A percentile compares a stretch with the other conserved stretches of the same genome.
Evolutionary conservation across 2,329 filamentous ascomycete species (phyloP).

Genomic region (Pseudogymnoascus sp.): DNA sequence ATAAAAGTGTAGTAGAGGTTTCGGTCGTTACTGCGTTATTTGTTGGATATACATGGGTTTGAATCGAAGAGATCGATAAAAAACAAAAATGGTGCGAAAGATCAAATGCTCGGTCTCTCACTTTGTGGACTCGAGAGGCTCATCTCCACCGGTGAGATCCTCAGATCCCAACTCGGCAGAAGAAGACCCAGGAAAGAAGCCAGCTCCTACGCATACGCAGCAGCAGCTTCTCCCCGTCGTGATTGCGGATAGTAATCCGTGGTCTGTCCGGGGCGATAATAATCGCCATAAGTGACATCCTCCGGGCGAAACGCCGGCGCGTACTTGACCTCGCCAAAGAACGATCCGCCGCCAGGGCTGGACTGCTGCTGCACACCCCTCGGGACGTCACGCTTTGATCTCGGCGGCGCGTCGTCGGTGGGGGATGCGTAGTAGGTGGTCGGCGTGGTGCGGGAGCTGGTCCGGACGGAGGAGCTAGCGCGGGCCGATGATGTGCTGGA

Average conservation of each 20-base stretch:
- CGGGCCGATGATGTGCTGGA: background rate
- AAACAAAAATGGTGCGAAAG: background rate
- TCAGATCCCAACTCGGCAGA: background rate
- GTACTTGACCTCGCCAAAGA: constrained; percentile 11
- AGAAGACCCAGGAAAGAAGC: background rate
- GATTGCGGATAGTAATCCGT: background rate
- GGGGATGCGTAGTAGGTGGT: background rate
- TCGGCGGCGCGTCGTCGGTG: background rate
- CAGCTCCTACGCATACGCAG: background rate
- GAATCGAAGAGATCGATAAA: constrained; percentile 4
- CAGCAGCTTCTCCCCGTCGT: background rate
- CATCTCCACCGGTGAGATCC: background rate
- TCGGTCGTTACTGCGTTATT: constrained; percentile 4
- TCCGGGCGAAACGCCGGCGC: background rate
- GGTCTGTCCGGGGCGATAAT: background rate
- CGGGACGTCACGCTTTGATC: background rate
- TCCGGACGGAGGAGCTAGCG: background rate
- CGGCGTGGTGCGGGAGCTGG: background rate
- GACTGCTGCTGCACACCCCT: background rate
- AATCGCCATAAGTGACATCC: constrained; percentile 4
- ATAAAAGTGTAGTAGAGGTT: background rate
- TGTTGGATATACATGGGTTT: constrained; percentile 9
- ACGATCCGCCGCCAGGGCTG: background rate
- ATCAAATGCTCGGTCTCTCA: background rate
- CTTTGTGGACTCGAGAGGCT: background rate